These are phyloP conservation scores for Eimeria acervulina DNA, from an alignment of 169 alveolate genomes.

Conservation along the genomic window DNA sequence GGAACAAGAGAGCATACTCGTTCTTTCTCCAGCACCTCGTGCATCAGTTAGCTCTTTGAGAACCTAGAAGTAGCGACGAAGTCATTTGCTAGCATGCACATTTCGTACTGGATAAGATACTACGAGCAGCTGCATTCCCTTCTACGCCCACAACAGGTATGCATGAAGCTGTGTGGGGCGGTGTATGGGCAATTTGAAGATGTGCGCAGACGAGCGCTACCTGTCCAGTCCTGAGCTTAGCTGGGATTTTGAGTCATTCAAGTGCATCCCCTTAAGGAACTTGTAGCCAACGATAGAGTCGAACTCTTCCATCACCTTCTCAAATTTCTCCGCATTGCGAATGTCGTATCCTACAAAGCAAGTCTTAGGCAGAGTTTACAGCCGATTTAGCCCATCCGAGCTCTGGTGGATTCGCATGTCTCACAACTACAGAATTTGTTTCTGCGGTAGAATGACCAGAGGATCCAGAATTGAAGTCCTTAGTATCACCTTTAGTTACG, in stretches of 20 bases:
- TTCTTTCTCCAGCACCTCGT: not conserved
- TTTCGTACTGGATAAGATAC: not conserved
- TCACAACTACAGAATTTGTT: not conserved
- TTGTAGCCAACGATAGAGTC: constrained; percentile 90
- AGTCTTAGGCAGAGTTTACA: not conserved
- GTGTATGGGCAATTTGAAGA: no score
- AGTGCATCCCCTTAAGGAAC: constrained; percentile 93
- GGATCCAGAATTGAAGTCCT: not conserved
- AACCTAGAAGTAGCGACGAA: not conserved
- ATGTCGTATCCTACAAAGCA: constrained; percentile 89
- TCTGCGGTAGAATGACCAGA: not conserved
- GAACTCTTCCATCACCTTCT: constrained; percentile 90
- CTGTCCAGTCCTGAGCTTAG: constrained; percentile 93
- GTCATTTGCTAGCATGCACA: not conserved
- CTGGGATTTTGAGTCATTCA: constrained; percentile 94
- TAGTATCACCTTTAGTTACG: not conserved
- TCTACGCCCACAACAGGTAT: not conserved
- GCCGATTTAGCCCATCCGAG: not conserved
- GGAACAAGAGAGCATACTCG: not conserved
- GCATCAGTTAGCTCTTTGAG: not conserved
- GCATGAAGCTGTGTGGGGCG: not conserved
- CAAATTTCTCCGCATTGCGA: constrained; percentile 89
- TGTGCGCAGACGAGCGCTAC: no score
- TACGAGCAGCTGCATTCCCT: not conserved
- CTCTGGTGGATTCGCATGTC: not conserved